Conservation (phyloP, 2,329 filamentous ascomycete species). For the Metarhizium anisopliae region DNA sequence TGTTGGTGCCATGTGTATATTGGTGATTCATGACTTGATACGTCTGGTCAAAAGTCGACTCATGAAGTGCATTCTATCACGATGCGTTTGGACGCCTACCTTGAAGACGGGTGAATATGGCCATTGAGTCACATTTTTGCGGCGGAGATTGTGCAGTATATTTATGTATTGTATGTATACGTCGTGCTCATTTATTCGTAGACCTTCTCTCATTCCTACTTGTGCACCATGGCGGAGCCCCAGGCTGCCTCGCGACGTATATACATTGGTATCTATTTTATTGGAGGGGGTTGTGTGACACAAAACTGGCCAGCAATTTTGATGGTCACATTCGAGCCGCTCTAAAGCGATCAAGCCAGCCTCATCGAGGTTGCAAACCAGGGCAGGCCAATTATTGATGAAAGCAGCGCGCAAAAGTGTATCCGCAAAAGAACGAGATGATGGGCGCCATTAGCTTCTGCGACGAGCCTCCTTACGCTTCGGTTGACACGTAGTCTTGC, state of each 20-base stretch:
- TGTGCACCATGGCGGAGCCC: background rate
- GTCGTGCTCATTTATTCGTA: background rate
- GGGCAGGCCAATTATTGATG: background rate
- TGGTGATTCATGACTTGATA: background rate
- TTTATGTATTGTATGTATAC: background rate
- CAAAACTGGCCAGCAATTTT: slow-evolving; percentile 1
- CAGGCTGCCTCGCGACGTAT: background rate
- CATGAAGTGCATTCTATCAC: background rate
- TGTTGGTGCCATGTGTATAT: background rate
- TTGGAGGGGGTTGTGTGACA: background rate
- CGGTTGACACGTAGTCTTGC: slow-evolving; percentile 36
- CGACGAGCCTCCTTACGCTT: slow-evolving; percentile 29
- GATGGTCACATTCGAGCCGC: background rate
- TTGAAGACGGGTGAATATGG: too few species aligned
- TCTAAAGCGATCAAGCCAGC: background rate
- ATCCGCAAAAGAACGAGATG: background rate
- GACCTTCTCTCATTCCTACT: background rate
- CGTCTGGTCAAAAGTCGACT: background rate
- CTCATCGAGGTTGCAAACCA: background rate
- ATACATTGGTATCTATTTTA: background rate
- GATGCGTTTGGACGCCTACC: too few species aligned
- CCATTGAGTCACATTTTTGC: too few species aligned
- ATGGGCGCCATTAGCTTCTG: slow-evolving; percentile 7
- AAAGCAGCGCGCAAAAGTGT: background rate
- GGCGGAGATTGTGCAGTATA: too few species aligned